These are phyloP conservation scores for Ceratobasidium sp. DNA, from an alignment of 1,284 basidiomycete species.

Conservation along the genomic window DNA sequence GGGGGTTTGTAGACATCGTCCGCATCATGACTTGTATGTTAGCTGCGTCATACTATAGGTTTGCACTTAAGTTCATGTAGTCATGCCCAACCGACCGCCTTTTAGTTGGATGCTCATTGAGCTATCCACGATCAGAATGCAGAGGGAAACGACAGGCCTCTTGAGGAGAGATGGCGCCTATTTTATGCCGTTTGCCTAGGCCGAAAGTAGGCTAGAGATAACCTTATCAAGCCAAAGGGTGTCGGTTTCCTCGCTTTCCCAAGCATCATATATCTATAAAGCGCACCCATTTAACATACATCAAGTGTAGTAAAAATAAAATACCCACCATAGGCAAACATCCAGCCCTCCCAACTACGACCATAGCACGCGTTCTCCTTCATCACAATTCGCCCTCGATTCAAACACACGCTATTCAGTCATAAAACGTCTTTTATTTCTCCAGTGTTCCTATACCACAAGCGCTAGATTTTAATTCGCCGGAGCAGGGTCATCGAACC, in stretches of 20 bases:
- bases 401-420: not conserved
- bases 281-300: not conserved
- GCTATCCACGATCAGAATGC: no score
- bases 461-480: not conserved
- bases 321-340: not conserved
- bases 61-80: no score
- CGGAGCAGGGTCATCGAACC: slow-evolving; percentile 48
- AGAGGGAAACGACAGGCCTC: no score
- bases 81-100: no score
- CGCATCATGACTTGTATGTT: no score
- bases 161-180: no score
- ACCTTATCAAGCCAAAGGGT: no score
- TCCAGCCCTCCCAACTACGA: not conserved
- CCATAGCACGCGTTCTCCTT: not conserved
- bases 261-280: not conserved
- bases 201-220: no score
- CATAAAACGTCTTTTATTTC: not conserved
- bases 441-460: not conserved
- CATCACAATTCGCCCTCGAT: not conserved
- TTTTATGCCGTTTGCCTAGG: no score
- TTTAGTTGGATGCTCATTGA: no score
- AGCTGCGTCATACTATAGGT: no score
- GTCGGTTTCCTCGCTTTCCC: not conserved
- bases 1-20: no score
- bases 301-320: not conserved